Evolutionary conservation across 2,329 filamentous ascomycete genomes (phyloP), one percentile per base, ranked within the genome.

Genomic region (Cryoendolithus antarcticus): DNA sequence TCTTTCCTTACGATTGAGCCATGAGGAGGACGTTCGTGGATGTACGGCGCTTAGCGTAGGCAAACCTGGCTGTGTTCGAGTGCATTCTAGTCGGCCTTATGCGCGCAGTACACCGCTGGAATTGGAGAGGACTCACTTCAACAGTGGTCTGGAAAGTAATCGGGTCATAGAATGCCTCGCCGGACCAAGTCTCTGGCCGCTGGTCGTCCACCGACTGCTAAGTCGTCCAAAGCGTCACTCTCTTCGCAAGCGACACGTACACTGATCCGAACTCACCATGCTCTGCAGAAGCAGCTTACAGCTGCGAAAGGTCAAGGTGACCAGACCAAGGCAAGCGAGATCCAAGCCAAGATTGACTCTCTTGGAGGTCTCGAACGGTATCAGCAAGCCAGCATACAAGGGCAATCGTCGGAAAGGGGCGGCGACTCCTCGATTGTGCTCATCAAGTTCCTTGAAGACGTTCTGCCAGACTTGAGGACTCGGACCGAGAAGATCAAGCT

Each of bases 391-490:
- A 78, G 74, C 59, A 75, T 72, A 44, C 67, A 71, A 36, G 76
- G 76, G 0, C 76, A 80, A 52, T 72, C 72, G 3, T 62, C 63
- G 27, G 66, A 72, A 30, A 68, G 76, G 8, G 76, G 76, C 28
- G 76, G 76, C n/a, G 76, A 80, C 54, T 75, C 74, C 2, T 77
- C 72, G 44, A 70, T 66, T 39, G 56, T 75, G 4, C 61, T 80
- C 3, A 61, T 80, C 32, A 63, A 75, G 43, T 80, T 76, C 76
- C 60, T 80, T 24, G 40, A 29, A 30, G 9, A 43, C 11, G 39
- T 36, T 4, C n/a, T 43, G 12, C 37, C 31, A 36, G 9, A 30
- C 4, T 30, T 36, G 12, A 24, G 40, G 9, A 29, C 34, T 19
- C 34, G 21, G 5, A 7, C 34, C 0, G 31, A 38, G 12, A 36